phyloP scores from a whole-genome alignment of 164 flowering plant genomes.

The Liquidambar formosana region DNA sequence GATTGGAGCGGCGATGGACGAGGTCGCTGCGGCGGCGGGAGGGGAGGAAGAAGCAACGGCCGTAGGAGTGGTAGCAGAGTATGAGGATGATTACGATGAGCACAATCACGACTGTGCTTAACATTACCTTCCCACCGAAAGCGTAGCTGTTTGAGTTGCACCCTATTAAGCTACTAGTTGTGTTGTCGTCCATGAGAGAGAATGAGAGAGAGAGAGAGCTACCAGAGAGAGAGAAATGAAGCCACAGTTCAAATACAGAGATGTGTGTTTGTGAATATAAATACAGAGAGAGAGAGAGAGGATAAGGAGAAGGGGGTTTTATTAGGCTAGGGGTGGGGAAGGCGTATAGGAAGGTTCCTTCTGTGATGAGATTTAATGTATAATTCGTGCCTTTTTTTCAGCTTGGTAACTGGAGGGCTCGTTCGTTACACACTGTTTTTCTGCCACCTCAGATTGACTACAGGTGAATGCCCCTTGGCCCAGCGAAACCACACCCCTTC shows the following conservation, averaged over 20 bases:
- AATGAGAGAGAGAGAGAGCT: not conserved
- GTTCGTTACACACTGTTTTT: too few species aligned
- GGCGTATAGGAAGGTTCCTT: slow-evolving; percentile 11
- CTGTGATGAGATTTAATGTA: too few species aligned
- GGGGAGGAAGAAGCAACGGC: slow-evolving; percentile 36
- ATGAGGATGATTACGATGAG: slow-evolving; percentile 39
- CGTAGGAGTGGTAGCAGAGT: slow-evolving; percentile 40
- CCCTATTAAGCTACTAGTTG: not conserved
- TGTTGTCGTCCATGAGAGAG: not conserved
- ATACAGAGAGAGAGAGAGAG: too few species aligned
- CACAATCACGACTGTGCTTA: slow-evolving; percentile 38
- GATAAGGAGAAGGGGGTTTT: not conserved
- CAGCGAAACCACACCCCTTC: too few species aligned
- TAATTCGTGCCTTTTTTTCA: too few species aligned
- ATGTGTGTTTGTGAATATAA: too few species aligned
- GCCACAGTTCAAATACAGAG: too few species aligned
- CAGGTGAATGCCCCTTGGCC: too few species aligned
- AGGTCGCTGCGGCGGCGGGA: slow-evolving; percentile 16
- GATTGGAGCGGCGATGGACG: slow-evolving; percentile 17
- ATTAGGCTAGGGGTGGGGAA: not conserved
- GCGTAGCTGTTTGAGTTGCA: slow-evolving; percentile 26
- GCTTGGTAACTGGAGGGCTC: too few species aligned
- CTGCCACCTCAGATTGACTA: too few species aligned
- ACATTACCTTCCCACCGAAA: slow-evolving; percentile 53
- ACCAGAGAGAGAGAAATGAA: too few species aligned